Evolutionary conservation across 2,329 filamentous ascomycete species (phyloP).

Genomic region (Aspergillus sp.): DNA sequence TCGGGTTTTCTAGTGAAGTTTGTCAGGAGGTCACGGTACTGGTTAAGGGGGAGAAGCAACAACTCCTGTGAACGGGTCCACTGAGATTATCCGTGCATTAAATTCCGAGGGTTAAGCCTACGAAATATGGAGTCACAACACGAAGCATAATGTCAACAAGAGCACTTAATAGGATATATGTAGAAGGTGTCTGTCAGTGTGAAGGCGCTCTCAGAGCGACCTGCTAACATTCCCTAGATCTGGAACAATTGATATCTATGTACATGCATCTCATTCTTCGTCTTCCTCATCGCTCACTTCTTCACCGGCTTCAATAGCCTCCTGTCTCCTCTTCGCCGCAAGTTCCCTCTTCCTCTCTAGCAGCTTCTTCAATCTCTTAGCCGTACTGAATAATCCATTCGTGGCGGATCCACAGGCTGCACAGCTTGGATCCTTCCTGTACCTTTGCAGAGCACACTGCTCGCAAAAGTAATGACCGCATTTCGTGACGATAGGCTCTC

Average conservation of each 20-base stretch:
- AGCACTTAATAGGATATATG: neutral
- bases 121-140: too few species aligned
- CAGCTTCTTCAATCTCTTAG: conserved; percentile 78
- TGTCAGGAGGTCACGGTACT: neutral
- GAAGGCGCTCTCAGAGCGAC: neutral
- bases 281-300: conserved; percentile 53
- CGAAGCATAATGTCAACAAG: too few species aligned
- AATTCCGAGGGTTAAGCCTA: too few species aligned
- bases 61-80: neutral
- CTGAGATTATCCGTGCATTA: too few species aligned
- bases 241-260: neutral
- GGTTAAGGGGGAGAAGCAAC: neutral
- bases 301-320: conserved; percentile 56
- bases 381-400: conserved; percentile 84
- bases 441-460: conserved; percentile 80
- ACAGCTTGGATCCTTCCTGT: conserved; percentile 83
- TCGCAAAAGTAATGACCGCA: conserved; percentile 98
- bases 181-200: neutral
- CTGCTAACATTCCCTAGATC: neutral
- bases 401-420: conserved; percentile 83
- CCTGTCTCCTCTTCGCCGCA: conserved; percentile 55
- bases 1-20: neutral
- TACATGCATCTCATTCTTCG: conserved; percentile 23
- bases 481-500: conserved; percentile 78
- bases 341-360: conserved; percentile 69